Conservation (phyloP, 129 eudicot genomes). For the Calendula officinalis region DNA sequence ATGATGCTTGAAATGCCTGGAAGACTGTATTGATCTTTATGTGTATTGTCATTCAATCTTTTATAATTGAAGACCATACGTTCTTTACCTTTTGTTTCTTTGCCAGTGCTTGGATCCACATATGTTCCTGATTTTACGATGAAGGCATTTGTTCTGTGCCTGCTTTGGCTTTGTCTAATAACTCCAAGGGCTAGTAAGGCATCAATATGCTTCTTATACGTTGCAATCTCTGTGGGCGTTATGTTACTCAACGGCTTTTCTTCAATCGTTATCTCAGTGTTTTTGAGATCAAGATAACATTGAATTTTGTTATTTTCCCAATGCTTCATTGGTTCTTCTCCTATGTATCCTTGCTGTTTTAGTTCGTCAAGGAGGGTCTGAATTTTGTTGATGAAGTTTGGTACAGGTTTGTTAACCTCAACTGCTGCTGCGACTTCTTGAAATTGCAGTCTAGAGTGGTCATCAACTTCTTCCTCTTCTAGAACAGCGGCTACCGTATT, state of each 20-base stretch:
- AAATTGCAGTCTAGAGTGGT: too few relatives aligned
- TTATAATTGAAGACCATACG: background rate
- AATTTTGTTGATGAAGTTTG: too few relatives aligned
- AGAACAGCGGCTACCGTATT: too few relatives aligned
- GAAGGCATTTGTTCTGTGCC: background rate
- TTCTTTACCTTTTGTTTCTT: background rate
- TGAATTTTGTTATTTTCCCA: too few relatives aligned
- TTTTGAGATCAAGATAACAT: too few relatives aligned
- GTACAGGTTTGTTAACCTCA: too few relatives aligned
- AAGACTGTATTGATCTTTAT: background rate
- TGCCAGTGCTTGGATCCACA: background rate
- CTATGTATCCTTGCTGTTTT: too few relatives aligned
- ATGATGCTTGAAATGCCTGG: background rate
- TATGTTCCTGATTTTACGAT: background rate
- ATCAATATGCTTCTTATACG: background rate
- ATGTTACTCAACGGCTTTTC: background rate
- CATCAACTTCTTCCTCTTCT: too few relatives aligned
- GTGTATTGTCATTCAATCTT: background rate
- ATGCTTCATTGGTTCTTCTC: too few relatives aligned
- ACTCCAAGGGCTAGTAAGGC: background rate
- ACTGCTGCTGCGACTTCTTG: too few relatives aligned
- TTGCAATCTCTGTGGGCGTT: background rate
- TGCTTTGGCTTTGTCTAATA: background rate
- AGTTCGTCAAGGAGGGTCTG: too few relatives aligned
- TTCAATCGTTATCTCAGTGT: too few relatives aligned